Evolutionary conservation across 768 basidiomycete genomes (phyloP).

Genomic region (Pleurotus cornucopiae): DNA sequence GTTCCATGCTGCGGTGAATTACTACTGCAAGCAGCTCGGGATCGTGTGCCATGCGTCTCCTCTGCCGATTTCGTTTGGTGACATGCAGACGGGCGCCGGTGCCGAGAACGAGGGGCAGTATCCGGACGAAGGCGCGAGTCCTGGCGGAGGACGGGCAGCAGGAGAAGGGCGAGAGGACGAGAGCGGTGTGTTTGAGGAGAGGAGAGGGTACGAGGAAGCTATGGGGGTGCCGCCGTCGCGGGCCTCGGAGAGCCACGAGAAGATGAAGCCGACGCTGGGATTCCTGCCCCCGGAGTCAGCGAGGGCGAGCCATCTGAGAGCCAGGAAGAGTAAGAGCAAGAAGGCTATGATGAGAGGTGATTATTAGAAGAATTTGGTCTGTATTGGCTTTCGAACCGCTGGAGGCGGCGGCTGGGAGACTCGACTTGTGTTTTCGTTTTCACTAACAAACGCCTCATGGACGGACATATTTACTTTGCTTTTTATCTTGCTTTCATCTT

Average conservation of each 20-base stretch:
- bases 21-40: conserved; percentile 66
- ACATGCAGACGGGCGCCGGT: conserved; percentile 21
- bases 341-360: conserved; percentile 33
- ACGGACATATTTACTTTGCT: too few species aligned
- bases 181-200: conserved; percentile 2
- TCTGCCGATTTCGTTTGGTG: conserved; percentile 52
- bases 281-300: conserved; percentile 41
- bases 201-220: conserved; percentile 5
- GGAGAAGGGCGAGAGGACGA: neutral
- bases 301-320: conserved; percentile 28
- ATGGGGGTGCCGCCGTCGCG: conserved; percentile 8
- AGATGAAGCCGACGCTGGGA: conserved; percentile 37
- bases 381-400: neutral
- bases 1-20: conserved; percentile 74
- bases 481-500: too few species aligned
- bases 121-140: neutral
- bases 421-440: too few species aligned
- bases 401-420: neutral
- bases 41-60: conserved; percentile 59
- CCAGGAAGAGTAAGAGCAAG: conserved; percentile 38
- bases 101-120: conserved; percentile 9
- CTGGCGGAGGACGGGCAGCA: too few species aligned
- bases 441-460: too few species aligned
- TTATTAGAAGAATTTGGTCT: neutral
- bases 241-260: conserved; percentile 19